Evolutionary conservation across 352 stramenopile genomes (phyloP).

Genomic region (Thraustotheca clavata): DNA sequence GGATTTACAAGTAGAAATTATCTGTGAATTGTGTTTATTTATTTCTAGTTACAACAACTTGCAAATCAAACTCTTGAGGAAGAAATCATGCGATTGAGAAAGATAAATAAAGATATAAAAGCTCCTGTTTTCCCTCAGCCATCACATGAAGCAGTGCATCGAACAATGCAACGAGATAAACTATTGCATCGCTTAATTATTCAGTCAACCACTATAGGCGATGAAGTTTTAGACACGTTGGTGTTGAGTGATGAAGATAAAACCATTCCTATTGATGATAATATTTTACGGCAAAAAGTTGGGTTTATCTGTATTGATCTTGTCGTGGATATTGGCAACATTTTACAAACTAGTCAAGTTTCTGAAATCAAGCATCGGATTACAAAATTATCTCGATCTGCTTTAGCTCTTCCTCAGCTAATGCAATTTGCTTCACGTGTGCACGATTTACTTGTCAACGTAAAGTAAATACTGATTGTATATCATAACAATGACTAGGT

Average conservation of each 20-base stretch:
- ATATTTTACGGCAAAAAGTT: not conserved
- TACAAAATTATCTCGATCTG: not conserved
- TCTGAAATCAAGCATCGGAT: not conserved
- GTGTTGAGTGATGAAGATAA: not conserved
- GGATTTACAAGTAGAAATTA: not conserved
- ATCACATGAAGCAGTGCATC: not conserved
- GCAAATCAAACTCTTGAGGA: not conserved
- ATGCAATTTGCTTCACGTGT: not conserved
- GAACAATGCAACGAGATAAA: slow-evolving; percentile 10
- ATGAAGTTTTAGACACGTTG: not conserved
- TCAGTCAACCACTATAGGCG: not conserved
- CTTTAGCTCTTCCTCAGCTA: not conserved
- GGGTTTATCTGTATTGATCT: slow-evolving; percentile 16
- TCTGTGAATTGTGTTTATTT: not conserved
- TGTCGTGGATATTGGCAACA: not conserved
- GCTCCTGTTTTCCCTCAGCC: not conserved
- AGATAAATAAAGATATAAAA: not conserved
- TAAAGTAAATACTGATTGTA: not conserved
- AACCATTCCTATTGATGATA: not conserved
- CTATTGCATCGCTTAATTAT: not conserved
- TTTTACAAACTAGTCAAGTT: not conserved
- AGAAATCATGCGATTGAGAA: not conserved
- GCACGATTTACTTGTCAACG: not conserved
- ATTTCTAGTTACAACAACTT: slow-evolving; percentile 1
- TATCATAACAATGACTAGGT: too few species aligned